phyloP scores from a whole-genome alignment of 306 rosid species.

The Lupinus albus region DNA sequence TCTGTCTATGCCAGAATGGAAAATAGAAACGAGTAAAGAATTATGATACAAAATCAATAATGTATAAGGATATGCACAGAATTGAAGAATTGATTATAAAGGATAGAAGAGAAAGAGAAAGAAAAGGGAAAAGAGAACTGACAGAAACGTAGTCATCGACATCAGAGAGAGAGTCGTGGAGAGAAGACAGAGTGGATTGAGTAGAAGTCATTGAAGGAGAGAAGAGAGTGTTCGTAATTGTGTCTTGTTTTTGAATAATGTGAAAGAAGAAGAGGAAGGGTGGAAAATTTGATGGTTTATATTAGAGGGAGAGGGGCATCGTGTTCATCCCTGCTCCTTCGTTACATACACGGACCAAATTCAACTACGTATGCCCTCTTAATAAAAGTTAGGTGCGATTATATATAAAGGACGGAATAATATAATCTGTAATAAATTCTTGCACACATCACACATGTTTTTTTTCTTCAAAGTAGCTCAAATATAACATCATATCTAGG shows the following conservation, averaged over 20 bases:
- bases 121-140: constrained; percentile 9
- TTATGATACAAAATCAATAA: not conserved
- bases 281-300: constrained; percentile 3
- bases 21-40: too few species aligned
- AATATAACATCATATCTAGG: too few species aligned
- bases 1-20: too few species aligned
- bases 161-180: constrained; percentile 52
- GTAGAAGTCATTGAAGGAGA: constrained; percentile 50
- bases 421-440: too few species aligned
- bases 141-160: constrained; percentile 83
- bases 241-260: not conserved
- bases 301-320: constrained; percentile 35
- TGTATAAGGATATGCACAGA: too few species aligned
- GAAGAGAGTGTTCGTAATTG: not conserved
- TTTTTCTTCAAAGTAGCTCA: too few species aligned
- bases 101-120: not conserved
- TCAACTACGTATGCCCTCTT: constrained; percentile 44
- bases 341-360: constrained; percentile 59
- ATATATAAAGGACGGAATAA: too few species aligned
- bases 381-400: too few species aligned
- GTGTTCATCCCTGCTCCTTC: constrained; percentile 72
- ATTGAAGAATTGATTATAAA: too few species aligned
- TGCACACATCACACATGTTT: too few species aligned
- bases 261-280: not conserved
- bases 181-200: constrained; percentile 34